Evolutionary conservation across 1,284 basidiomycete genomes (phyloP).

Genomic region (Neolentinus lepideus): DNA sequence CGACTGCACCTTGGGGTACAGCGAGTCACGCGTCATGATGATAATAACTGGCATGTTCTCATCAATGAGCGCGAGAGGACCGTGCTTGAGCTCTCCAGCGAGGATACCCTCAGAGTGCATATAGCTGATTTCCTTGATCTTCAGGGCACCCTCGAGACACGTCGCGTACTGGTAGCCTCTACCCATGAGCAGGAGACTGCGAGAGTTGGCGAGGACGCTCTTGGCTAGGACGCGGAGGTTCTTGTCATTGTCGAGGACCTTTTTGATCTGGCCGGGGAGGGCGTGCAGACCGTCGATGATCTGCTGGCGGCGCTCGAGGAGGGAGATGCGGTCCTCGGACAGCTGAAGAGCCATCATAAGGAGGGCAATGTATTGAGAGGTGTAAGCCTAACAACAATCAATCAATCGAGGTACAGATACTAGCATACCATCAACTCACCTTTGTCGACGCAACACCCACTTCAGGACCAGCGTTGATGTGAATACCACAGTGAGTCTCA

Average conservation of each 20-base stretch:
- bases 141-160: constrained; percentile 95
- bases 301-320: constrained; percentile 84
- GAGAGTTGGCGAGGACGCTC: constrained; percentile 72
- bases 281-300: constrained; percentile 94
- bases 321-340: constrained; percentile 93
- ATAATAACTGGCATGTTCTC: constrained; percentile 99
- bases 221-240: constrained; percentile 79
- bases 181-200: constrained; percentile 95
- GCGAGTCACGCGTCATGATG: constrained; percentile 97
- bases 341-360: constrained; percentile 98
- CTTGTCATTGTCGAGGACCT: constrained; percentile 80
- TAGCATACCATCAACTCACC: constrained; percentile 32
- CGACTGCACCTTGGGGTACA: constrained; percentile 97
- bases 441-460: constrained; percentile 99
- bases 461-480: constrained; percentile 99
- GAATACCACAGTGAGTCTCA: constrained; percentile 98
- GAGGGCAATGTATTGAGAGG: constrained; percentile 97
- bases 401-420: constrained; percentile 10
- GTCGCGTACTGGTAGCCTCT: constrained; percentile 99
- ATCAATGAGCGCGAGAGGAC: constrained; percentile 94
- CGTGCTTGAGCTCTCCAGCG: constrained; percentile 98
- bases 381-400: constrained; percentile 70
- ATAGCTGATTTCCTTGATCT: constrained; percentile 99
- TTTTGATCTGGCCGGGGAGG: constrained; percentile 87
- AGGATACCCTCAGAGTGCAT: constrained; percentile 94